Evolutionary conservation across 2,329 filamentous ascomycete genomes (phyloP).

Genomic region (Paracorniculantispora psalliotae): DNA sequence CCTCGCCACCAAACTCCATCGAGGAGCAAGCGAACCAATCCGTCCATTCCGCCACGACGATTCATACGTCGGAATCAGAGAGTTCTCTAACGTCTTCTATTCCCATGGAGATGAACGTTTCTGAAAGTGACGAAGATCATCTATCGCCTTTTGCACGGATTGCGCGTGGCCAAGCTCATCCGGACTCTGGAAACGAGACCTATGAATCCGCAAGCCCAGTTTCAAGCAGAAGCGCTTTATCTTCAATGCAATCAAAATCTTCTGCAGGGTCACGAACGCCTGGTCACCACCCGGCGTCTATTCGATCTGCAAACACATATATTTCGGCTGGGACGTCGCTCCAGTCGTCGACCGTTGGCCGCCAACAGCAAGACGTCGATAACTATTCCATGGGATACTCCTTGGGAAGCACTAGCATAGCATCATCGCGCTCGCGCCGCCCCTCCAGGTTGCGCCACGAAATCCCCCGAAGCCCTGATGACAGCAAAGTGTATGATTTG

Average conservation of each 20-base stretch:
- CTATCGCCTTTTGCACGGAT: conserved; percentile 72
- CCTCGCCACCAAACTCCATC: conserved; percentile 76
- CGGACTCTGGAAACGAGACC: conserved; percentile 51
- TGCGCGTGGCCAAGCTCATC: conserved; percentile 59
- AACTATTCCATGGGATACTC: conserved; percentile 48
- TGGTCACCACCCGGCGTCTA: conserved; percentile 45
- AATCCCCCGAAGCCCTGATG: conserved; percentile 65
- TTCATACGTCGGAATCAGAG: conserved; percentile 49
- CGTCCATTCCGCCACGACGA: conserved; percentile 41
- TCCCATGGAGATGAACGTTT: conserved; percentile 53
- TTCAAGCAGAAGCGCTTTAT: conserved; percentile 59
- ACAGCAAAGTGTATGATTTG: conserved; percentile 66
- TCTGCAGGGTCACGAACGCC: conserved; percentile 51
- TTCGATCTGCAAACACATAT: conserved; percentile 58
- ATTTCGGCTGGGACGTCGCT: conserved; percentile 59
- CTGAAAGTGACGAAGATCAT: conserved; percentile 72
- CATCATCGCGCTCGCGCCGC: conserved; percentile 42
- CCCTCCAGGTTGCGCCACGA: conserved; percentile 77
- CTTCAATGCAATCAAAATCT: conserved; percentile 47
- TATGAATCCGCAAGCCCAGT: conserved; percentile 63
- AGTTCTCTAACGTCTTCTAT: conserved; percentile 41
- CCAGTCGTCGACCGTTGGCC: conserved; percentile 29
- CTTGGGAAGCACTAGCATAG: conserved; percentile 34
- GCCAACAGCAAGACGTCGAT: conserved; percentile 36
- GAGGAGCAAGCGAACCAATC: conserved; percentile 60